Evolutionary conservation across 306 rosid species (phyloP), one percentile per base, ranked within the genome.

Genomic region (Styphnolobium japonicum): DNA sequence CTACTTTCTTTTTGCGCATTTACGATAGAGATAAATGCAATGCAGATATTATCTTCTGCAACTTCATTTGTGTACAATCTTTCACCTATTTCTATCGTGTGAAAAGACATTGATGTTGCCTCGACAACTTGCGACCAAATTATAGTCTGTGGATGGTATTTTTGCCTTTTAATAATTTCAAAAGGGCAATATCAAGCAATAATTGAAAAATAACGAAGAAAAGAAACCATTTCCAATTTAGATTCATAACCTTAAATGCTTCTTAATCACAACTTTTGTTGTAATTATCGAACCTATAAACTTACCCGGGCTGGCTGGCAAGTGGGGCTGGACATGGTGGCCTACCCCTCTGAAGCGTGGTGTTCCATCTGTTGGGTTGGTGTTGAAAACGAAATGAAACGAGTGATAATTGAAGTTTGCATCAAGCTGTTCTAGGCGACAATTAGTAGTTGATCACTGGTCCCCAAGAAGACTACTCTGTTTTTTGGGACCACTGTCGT

Each of bases 311-410:
- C 21, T 70, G 65, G 69, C 5, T 33, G 60, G 53, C 14, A 67
- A 72, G 76, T 64, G 76, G 78, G 65, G 84, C 2, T 78, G 72
- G 79, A 81, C 80, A 60, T 10, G 16, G 60, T n/a, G 70, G 49
- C 36, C 57, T 39, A 48, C 65, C 85, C 66, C 9, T 48, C 10
- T 37, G 40, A 74, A 61, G 66, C 42, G 75, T 67, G 81, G 83
- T 60, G 70, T 49, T 73, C 80, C 63, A 48, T 71, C 39, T 71
- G 15, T 29, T 56, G 77, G 66, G 82, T 39, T 75, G 65, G 23
- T 70, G 10, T 73, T 58, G 85, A 81, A 71, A 77, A 77, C 36
- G 78, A 72, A 67, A 81, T 64, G 83, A 53, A 77, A 36, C 72
- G 18, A 69, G 46, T 73, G 62, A 80, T 76, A 65, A 71, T 81